Evolutionary conservation across 1,284 basidiomycete genomes (phyloP).

Genomic region (Cystobasidium slooffiae): DNA sequence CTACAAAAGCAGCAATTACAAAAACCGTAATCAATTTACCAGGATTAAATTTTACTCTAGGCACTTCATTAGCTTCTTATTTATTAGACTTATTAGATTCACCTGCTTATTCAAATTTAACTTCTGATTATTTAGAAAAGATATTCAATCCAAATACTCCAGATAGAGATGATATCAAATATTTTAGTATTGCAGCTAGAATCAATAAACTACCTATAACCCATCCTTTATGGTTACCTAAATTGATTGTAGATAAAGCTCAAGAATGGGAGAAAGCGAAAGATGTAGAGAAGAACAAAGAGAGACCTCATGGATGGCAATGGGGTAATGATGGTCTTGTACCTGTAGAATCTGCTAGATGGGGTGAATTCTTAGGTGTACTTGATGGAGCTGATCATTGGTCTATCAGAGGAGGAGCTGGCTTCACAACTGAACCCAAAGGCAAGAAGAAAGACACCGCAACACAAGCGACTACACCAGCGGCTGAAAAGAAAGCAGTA

Average conservation of each 20-base stretch:
- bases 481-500: constrained; percentile 13
- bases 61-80: constrained; percentile 81
- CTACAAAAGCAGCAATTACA: constrained; percentile 30
- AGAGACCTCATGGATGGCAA: constrained; percentile 59
- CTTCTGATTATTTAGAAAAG: constrained; percentile 78
- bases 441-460: constrained; percentile 11
- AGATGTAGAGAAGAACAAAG: constrained; percentile 59
- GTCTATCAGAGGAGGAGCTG: constrained; percentile 84
- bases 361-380: constrained; percentile 86
- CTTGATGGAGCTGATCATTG: constrained; percentile 94
- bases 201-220: constrained; percentile 73
- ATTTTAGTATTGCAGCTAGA: constrained; percentile 87
- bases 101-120: constrained; percentile 94
- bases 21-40: constrained; percentile 44
- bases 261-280: constrained; percentile 67
- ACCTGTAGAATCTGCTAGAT: constrained; percentile 81
- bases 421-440: constrained; percentile 53
- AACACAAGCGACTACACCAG: constrained; percentile 6
- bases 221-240: constrained; percentile 97
- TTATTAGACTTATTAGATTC: constrained; percentile 92
- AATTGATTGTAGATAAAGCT: constrained; percentile 81
- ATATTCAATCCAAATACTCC: constrained; percentile 92
- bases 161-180: constrained; percentile 76
- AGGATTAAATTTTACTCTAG: constrained; percentile 60
- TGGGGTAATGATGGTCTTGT: constrained; percentile 97